Evolutionary conservation across 768 basidiomycete genomes (phyloP), one percentile per base, ranked within the genome.

Genomic region (Suillus decipiens): DNA sequence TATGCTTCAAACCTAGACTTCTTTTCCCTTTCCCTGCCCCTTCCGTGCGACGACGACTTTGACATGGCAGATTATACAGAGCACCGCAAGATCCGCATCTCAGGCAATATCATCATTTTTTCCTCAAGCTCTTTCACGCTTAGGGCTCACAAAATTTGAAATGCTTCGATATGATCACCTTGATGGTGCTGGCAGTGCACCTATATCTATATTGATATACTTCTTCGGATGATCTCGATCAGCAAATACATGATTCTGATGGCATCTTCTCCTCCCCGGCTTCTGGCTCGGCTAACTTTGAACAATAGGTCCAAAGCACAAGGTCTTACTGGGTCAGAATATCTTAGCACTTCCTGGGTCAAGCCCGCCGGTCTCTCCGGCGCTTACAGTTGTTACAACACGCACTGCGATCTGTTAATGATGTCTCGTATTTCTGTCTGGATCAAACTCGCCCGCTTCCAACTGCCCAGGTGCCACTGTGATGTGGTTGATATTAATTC

Each of bases 71-170:
- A 74, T 6, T 60, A 36, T 24, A 60, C 54, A 12, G 19, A 51
- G 33, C 43, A 42, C 8, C 47, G 33, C 60, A 57, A 63, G 12
- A 36, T 73, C 33, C 70, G 66, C 33, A 60, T 75, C 17, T 69
- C 70, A 15, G 61, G 62, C 12, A 75, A 74, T 47, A 75, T 70
- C 42, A 71, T 75, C 22, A 72, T 75, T 45, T 67, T 72, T 28
- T 68, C 73, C 33, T 75, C 73, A 6, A 73, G 60, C 50, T 72
- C 74, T 15, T 69, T 75, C n/a, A 67, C 72, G 0, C 58, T 74
- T 11, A 47, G 33, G 41, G 60, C 62, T n/a, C 19, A 62, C 62
- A n/a, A 66, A 33, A 43, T 51, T 8, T 17, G 12, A 28, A 63
- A 53, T 19, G 42, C 50, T 1, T 1, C 24, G 24, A 31, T 14